Evolutionary conservation across 257 asterid genomes (phyloP), one percentile per base, ranked within the genome.

Genomic region (Rubia yunnanensis): DNA sequence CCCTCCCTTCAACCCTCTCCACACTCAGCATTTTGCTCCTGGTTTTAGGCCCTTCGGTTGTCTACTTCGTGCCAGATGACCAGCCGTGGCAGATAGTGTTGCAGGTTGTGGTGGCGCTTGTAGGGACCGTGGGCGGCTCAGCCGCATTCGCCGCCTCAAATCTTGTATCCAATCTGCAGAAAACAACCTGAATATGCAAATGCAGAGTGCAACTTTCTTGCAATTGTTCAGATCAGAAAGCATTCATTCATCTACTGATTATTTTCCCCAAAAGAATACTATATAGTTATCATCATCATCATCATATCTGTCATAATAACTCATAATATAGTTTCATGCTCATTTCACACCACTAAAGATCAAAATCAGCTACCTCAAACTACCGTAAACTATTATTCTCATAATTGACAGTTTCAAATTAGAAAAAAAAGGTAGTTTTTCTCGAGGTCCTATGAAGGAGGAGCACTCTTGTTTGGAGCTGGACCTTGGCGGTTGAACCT

Each of bases 131-230:
- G 67, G 95, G 88, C 62, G 96, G 95, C 17, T 86, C 96, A 63
- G 94, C 96, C 63, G 92, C 98, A 57, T 86, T 91, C 76, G 98
- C 92, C 22, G 95, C 95, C 20, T 90, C 97, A 14, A 88, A 79
- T 77, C 95, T 90, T 70, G 88, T 90, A 36, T 86, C 97, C 64
- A 81, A 78, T 72, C 74, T 90, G 88, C 97, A 90, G 86, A 86
- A 86, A 73, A 74, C 79, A 22, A 79, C 57, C 6, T 71, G 35
- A 63, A 24, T 56, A 13, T 55, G 10, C 52, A 34, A 39, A 60
- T 8, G n/a, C n/a, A n/a, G 6, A 32, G 5, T 41, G 49, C 49
- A 13, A 41, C n/a, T 41, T 15, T 22, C 36, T 27, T 7, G 15
- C 22, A 9, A 7, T 44, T 44, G 2, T 50, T 50, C 24, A n/a